A percentile compares a stretch with the other conserved stretches of the same genome.
These are phyloP conservation scores for Rhodotorula paludigena DNA, from an alignment of 768 basidiomycete genomes.

Conservation along the genomic window DNA sequence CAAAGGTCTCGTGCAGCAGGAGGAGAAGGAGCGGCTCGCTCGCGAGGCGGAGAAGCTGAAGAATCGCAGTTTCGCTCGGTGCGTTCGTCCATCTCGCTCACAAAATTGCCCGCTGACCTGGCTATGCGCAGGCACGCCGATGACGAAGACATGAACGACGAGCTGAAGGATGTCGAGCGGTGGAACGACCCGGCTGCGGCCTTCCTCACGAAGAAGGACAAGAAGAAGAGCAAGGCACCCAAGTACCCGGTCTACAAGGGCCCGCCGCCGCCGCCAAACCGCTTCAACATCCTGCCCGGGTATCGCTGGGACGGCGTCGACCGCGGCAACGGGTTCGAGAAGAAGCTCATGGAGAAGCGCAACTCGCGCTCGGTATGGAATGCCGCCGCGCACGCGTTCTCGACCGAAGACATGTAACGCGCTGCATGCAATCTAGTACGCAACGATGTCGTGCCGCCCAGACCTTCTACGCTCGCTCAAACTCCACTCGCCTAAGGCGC, in stretches of 20 bases:
- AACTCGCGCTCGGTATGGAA: conserved; percentile 69
- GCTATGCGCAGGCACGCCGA: conserved; percentile 55
- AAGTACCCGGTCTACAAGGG: conserved; percentile 78
- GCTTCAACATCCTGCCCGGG: conserved; percentile 90
- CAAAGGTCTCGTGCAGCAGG: conserved; percentile 84
- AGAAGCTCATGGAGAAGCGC: conserved; percentile 75
- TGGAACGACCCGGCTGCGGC: conserved; percentile 99
- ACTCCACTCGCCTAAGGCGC: neutral
- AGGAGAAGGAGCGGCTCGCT: conserved; percentile 65
- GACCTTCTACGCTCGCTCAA: neutral
- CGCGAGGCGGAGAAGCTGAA: conserved; percentile 65
- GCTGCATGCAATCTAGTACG: neutral
- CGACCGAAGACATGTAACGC: conserved; percentile 29
- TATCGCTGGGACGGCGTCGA: conserved; percentile 99
- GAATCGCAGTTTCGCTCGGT: conserved; percentile 64
- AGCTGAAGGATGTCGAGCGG: conserved; percentile 68
- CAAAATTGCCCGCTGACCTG: too few relatives aligned
- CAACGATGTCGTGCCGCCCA: too few relatives aligned
- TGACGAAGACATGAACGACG: conserved; percentile 78
- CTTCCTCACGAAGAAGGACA: conserved; percentile 77
- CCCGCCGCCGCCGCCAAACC: conserved; percentile 84
- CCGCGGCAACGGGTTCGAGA: conserved; percentile 89
- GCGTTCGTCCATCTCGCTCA: conserved; percentile 17
- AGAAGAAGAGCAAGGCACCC: conserved; percentile 58
- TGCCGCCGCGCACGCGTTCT: conserved; percentile 60